Percentiles rank a stretch among this genome's conserved stretches.
Conservation (phyloP, 1,284 basidiomycete genomes). For the Abortiporus biennis region DNA sequence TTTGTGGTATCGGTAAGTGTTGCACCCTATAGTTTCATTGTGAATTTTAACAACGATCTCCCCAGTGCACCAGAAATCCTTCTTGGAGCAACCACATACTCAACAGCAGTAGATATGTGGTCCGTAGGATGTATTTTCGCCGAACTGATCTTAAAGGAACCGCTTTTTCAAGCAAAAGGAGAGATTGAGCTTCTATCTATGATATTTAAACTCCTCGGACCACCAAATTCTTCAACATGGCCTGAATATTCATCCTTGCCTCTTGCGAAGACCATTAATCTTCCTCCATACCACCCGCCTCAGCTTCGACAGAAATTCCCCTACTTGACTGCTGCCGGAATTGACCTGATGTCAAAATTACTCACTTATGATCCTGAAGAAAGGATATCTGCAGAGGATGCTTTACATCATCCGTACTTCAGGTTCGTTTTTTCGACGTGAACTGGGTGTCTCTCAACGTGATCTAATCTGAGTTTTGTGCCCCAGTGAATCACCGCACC, state of each 20-base stretch:
- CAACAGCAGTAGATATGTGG: conserved; percentile 98
- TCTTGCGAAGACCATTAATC: conserved; percentile 71
- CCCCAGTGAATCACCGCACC: conserved; percentile 82
- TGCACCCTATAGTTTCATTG: conserved; percentile 11
- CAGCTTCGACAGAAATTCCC: conserved; percentile 76
- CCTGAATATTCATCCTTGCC: conserved; percentile 78
- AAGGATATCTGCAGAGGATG: conserved; percentile 85
- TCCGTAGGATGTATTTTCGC: conserved; percentile 99
- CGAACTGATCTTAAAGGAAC: conserved; percentile 90
- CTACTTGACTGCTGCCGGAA: conserved; percentile 75
- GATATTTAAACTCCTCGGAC: conserved; percentile 92
- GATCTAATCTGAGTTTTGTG: not conserved
- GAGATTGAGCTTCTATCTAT: conserved; percentile 91
- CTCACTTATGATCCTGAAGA: conserved; percentile 86
- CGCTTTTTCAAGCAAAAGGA: conserved; percentile 92
- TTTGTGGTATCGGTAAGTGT: conserved; percentile 91
- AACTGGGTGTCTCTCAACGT: not conserved
- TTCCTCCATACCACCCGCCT: conserved; percentile 71
- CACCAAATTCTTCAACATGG: conserved; percentile 84
- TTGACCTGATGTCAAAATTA: conserved; percentile 80
- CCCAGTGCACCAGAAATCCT: conserved; percentile 91
- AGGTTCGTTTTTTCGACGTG: conserved; percentile 42
- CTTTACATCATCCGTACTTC: conserved; percentile 89
- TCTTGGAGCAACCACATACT: conserved; percentile 88
- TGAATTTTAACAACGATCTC: conserved; percentile 3